These are phyloP conservation scores for Mycena alexandri DNA, from an alignment of 768 basidiomycete genomes.

Conservation along the genomic window DNA sequence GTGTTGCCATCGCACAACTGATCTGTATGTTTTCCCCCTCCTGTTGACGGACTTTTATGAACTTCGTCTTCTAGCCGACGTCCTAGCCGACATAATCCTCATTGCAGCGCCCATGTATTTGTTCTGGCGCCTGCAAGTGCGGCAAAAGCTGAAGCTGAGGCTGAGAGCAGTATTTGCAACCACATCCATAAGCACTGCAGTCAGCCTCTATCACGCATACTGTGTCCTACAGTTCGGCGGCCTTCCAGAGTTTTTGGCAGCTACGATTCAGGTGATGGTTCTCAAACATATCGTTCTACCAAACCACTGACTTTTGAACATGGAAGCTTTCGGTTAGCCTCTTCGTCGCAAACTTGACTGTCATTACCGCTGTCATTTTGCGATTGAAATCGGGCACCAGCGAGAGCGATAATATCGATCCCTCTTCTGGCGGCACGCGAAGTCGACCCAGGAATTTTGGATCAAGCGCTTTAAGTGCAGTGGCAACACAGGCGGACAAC, in stretches of 20 bases:
- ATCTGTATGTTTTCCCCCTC: slow-evolving; percentile 50
- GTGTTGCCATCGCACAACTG: slow-evolving; percentile 60
- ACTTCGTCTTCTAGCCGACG: neutral
- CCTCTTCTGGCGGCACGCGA: neutral
- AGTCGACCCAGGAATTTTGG: no score
- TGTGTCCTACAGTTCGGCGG: slow-evolving; percentile 45
- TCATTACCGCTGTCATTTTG: slow-evolving; percentile 52
- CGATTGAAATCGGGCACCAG: slow-evolving; percentile 34
- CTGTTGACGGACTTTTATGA: neutral
- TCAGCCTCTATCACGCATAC: slow-evolving; percentile 53
- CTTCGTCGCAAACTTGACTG: slow-evolving; percentile 57
- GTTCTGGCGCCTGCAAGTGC: slow-evolving; percentile 52
- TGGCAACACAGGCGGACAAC: no score
- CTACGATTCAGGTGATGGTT: slow-evolving; percentile 51
- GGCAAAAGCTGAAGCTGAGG: slow-evolving; percentile 49
- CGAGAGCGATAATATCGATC: slow-evolving; percentile 3
- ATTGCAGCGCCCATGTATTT: slow-evolving; percentile 57
- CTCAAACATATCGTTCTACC: neutral
- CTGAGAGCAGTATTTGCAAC: slow-evolving; percentile 59
- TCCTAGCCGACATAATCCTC: slow-evolving; percentile 44
- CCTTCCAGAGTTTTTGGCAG: slow-evolving; percentile 42
- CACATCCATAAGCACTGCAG: slow-evolving; percentile 53
- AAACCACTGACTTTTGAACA: neutral
- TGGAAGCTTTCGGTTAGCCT: slow-evolving; percentile 34
- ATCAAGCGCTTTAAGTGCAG: no score